Conservation (phyloP, 139 green algal genomes). For the Auxenochlorella pyrenoidosa region DNA sequence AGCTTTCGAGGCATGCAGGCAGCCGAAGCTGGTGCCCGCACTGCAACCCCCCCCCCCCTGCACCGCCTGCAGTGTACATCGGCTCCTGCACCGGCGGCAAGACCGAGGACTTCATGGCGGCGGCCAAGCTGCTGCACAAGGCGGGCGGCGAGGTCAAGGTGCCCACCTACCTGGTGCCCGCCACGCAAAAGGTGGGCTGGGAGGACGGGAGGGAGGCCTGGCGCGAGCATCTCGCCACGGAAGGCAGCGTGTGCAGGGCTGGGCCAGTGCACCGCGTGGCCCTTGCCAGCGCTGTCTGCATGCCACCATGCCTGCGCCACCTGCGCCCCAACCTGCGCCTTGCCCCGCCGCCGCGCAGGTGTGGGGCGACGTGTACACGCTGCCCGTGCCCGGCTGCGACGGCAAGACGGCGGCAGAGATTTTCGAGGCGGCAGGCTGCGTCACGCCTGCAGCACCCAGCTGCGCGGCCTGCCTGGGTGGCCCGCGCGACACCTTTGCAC, state of each 20-base stretch:
- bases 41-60: too few species aligned
- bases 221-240: neutral
- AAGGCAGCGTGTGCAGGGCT: too few species aligned
- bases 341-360: constrained; percentile 59
- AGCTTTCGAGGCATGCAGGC: too few species aligned
- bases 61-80: constrained; percentile 83
- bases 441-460: constrained; percentile 85
- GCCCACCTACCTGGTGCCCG: constrained; percentile 95
- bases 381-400: constrained; percentile 91
- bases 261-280: too few species aligned
- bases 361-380: constrained; percentile 94
- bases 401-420: constrained; percentile 96
- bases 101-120: constrained; percentile 94
- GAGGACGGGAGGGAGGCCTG: neutral
- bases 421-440: constrained; percentile 92
- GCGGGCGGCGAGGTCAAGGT: constrained; percentile 89
- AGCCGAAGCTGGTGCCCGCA: too few species aligned
- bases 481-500: constrained; percentile 93
- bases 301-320: neutral
- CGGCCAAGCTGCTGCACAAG: constrained; percentile 89
- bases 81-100: constrained; percentile 92
- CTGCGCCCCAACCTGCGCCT: neutral
- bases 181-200: constrained; percentile 88
- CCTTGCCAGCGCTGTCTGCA: too few species aligned
- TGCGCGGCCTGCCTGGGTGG: constrained; percentile 95